Evolutionary conservation across 768 basidiomycete species (phyloP).

Genomic region (Asterophora parasitica): DNA sequence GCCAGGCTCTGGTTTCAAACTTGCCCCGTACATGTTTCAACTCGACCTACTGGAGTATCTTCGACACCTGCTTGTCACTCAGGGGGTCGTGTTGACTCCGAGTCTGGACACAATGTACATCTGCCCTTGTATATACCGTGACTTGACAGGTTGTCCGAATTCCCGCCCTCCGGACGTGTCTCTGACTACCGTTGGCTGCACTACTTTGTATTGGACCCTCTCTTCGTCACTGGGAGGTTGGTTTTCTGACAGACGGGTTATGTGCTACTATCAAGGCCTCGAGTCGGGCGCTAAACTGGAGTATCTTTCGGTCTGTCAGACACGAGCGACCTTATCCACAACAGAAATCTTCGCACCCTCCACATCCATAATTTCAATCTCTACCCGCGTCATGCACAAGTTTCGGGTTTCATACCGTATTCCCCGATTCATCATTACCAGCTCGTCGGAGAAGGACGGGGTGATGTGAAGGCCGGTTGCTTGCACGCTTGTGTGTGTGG

Average conservation of each 20-base stretch:
- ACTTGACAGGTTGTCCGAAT: slow-evolving; percentile 19
- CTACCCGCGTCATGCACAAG: too few species aligned
- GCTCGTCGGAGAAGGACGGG: slow-evolving; percentile 18
- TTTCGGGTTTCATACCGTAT: too few species aligned
- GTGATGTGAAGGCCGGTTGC: slow-evolving; percentile 24
- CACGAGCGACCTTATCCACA: slow-evolving; percentile 22
- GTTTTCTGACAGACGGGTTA: slow-evolving; percentile 20
- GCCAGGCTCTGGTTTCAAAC: too few species aligned
- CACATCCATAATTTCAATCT: slow-evolving; percentile 27
- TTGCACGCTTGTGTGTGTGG: slow-evolving; percentile 16
- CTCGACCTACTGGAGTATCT: too few species aligned
- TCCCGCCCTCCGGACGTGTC: slow-evolving; percentile 25
- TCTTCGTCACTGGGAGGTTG: slow-evolving; percentile 27
- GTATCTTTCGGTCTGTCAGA: slow-evolving; percentile 15
- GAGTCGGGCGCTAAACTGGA: not conserved
- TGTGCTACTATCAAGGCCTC: not conserved
- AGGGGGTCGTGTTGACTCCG: too few species aligned
- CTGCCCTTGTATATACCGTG: slow-evolving; percentile 5
- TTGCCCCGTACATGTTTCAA: too few species aligned
- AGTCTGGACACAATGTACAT: not conserved
- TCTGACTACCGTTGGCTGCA: slow-evolving; percentile 19
- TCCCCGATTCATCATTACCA: slow-evolving; percentile 4
- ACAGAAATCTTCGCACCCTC: slow-evolving; percentile 22
- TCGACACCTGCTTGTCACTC: too few species aligned
- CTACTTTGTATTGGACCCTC: slow-evolving; percentile 21